Evolutionary conservation across 768 basidiomycete genomes (phyloP), one percentile per base, ranked within the genome.

Genomic region (Suillus sp.): DNA sequence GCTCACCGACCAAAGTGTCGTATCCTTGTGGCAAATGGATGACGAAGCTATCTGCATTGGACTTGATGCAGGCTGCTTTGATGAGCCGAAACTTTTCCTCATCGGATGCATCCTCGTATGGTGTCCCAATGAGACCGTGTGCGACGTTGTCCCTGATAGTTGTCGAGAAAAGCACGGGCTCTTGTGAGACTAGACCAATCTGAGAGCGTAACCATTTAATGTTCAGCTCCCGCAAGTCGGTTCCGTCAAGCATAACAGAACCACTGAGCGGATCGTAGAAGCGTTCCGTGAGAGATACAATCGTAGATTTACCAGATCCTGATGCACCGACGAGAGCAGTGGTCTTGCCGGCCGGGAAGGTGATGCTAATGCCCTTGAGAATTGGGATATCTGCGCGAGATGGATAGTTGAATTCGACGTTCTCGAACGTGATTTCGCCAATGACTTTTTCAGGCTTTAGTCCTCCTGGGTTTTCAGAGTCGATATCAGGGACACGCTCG

Each of bases 381-480:
- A 86, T 83, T 18, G 80, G 82, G 1, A 86, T 83, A 53, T 76
- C 78, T 32, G 45, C 73, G 27, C 79, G 76, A 22, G 81, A 81
- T 0, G 85, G 85, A 71, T 86, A 86, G 69, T 78, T 78, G 77
- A 87, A 86, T 61, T 78, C 72, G 70, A 86, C 78, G 62, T 81
- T 69, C 61, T 81, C 73, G 58, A 87, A 76, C 20, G 74, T 73
- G 70, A 87, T 85, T 38, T 71, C 67, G 27, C 86, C 86, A 10
- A 74, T 63, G 54, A 84, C 79, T 7, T 63, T 65, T n/a, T 78
- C 77, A 3, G 79, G 84, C 65, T 80, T 80, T 34, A 78, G 65
- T 14, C 86, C 86, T 1, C 70, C 77, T 1, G 74, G 65, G 45
- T 71, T 74, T 5, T 77, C 73, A 1, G 81, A 83, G 74, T 87